These are phyloP conservation scores for Paxillus ammoniavirescens DNA, from an alignment of 768 basidiomycete genomes.

Conservation along the genomic window DNA sequence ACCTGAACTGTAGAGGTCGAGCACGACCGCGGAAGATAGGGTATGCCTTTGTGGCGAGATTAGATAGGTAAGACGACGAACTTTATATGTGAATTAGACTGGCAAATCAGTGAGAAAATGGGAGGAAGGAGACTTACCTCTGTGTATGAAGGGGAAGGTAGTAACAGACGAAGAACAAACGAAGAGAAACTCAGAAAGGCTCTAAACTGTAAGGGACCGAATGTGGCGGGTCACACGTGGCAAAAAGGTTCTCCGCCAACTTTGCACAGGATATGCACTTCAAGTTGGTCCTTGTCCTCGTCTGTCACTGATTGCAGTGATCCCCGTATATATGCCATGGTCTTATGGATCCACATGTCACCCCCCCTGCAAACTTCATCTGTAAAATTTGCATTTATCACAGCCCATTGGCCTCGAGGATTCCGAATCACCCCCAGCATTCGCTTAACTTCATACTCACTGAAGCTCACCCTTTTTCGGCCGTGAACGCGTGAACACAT, in stretches of 20 bases:
- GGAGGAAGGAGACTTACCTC: constrained; percentile 1
- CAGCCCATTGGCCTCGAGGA: constrained; percentile 23
- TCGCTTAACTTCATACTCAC: background rate
- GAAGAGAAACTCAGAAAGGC: constrained; percentile 9
- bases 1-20: constrained; percentile 8
- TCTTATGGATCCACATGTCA: constrained; percentile 25
- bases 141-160: background rate
- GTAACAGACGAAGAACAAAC: constrained; percentile 7
- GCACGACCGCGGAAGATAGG: constrained; percentile 8
- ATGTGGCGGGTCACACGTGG: constrained; percentile 18
- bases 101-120: background rate
- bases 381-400: background rate
- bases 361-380: background rate
- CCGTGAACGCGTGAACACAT: constrained; percentile 2
- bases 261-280: background rate
- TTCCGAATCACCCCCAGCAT: constrained; percentile 3
- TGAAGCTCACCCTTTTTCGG: constrained; percentile 4
- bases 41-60: constrained; percentile 5
- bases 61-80: background rate
- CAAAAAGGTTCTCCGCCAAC: background rate
- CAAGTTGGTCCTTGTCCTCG: background rate
- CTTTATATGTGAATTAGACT: background rate
- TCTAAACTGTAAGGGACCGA: constrained; percentile 11
- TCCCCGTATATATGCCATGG: constrained; percentile 12
- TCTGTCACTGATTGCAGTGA: too few species aligned